Evolutionary conservation across 2,329 filamentous ascomycete genomes (phyloP), one percentile per base, ranked within the genome.

Genomic region (Pestalotiopsis sp.): DNA sequence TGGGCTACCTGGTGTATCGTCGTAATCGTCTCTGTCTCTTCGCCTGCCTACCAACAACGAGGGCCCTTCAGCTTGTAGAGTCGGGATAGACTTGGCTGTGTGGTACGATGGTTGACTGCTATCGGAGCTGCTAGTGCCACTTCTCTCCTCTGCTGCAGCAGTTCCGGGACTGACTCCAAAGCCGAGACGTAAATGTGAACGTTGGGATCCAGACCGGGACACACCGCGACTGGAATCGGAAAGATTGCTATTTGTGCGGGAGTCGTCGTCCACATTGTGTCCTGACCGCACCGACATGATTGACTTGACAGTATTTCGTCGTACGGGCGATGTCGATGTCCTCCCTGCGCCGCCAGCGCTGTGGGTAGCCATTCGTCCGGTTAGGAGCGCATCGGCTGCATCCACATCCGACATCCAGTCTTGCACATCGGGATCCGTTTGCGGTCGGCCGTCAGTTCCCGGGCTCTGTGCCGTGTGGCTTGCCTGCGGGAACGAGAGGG

Each of bases 331-430:
- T 3, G 57, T 38, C 12, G 73, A 72, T 3, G 57, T 38, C 12
- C 67, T 66, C 11, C 73, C 70, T 25, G 60, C 67, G 17, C 71
- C 71, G 6, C 74, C 69, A 3, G 74, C 72, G 55, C 71, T 72
- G 45, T 75, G 74, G n/a, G 76, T 77, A 59, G 80, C 79, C 75
- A 84, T 82, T 61, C 81, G 82, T 2, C 80, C 75, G 2, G 83
- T 79, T 20, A 89, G 79, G 9, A 89, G 79, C 1, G 84, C 82
- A 69, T 88, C 86, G 1, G 85, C 83, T 2, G 83, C 85, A 69
- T 89, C 86, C 1, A 88, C 81, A 45, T 88, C 86, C 0, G 83
- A 83, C 60, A 88, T 86, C 87, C 87, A 90, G 70, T 86, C 85
- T 67, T 86, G 85, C 2, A 89, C 87, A 39, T 89, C 87, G 0